Evolutionary conservation across 495 filamentous ascomycete species (phyloP).

Genomic region (Apiosordaria backusii): DNA sequence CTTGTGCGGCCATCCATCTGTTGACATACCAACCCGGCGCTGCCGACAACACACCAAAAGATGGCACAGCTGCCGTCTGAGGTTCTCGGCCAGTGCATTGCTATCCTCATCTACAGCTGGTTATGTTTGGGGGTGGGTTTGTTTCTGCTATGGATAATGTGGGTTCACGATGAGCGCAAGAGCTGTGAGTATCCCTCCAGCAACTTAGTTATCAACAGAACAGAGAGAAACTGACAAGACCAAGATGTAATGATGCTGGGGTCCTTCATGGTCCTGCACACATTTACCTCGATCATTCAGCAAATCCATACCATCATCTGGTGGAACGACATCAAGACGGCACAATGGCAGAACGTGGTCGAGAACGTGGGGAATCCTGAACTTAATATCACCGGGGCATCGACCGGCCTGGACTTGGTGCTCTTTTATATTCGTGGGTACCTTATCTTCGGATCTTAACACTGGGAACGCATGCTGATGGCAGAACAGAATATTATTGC

Average conservation of each 20-base stretch:
- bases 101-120: slow-evolving; percentile 42
- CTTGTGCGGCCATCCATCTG: neutral
- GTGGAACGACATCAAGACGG: slow-evolving; percentile 43
- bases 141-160: slow-evolving; percentile 41
- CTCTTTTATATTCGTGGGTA: slow-evolving; percentile 47
- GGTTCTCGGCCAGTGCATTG: slow-evolving; percentile 36
- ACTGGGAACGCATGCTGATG: neutral
- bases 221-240: slow-evolving; percentile 6
- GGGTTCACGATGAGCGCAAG: slow-evolving; percentile 42
- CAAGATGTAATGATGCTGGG: slow-evolving; percentile 45
- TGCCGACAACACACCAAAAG: neutral
- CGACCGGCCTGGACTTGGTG: slow-evolving; percentile 40
- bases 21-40: neutral
- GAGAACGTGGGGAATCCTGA: slow-evolving; percentile 38
- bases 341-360: slow-evolving; percentile 37
- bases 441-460: neutral
- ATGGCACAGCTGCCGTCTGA: slow-evolving; percentile 44
- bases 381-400: slow-evolving; percentile 45
- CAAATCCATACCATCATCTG: slow-evolving; percentile 43
- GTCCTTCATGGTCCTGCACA: slow-evolving; percentile 36
- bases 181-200: slow-evolving; percentile 41
- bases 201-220: too few species aligned
- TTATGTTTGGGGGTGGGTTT: slow-evolving; percentile 35
- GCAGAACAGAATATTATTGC: slow-evolving; percentile 42
- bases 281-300: slow-evolving; percentile 42